These are phyloP conservation scores for Metschnikowia kofuensis DNA, from an alignment of 805 yeast genomes.

Conservation along the genomic window DNA sequence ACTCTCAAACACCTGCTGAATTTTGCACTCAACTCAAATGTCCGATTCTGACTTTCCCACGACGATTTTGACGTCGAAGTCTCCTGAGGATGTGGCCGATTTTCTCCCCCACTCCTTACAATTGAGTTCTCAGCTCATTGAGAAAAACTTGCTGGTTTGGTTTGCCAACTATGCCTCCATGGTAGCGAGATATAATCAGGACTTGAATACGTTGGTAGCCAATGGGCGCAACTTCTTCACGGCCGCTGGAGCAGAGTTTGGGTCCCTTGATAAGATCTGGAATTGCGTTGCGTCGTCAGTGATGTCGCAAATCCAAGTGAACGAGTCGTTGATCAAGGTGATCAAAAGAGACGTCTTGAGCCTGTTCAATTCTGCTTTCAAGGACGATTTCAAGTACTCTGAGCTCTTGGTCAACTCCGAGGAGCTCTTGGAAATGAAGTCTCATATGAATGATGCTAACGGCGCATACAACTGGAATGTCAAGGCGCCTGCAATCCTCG, in stretches of 20 bases:
- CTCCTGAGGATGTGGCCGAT: constrained; percentile 40
- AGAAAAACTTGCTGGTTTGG: constrained; percentile 33
- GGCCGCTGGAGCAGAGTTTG: constrained; percentile 26
- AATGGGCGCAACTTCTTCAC: constrained; percentile 23
- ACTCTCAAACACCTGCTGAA: not conserved
- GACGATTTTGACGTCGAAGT: constrained; percentile 38
- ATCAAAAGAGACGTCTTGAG: constrained; percentile 54
- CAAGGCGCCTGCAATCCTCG: constrained; percentile 74
- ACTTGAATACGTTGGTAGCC: constrained; percentile 20
- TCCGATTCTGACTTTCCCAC: constrained; percentile 26
- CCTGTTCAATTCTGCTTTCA: constrained; percentile 51
- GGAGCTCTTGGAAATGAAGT: constrained; percentile 39
- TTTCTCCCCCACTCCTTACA: constrained; percentile 36
- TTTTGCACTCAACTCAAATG: constrained; percentile 6
- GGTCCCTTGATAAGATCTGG: constrained; percentile 44
- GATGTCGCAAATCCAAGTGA: constrained; percentile 48
- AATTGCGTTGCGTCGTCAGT: constrained; percentile 47
- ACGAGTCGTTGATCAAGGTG: constrained; percentile 43
- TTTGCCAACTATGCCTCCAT: constrained; percentile 26
- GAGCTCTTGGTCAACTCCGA: constrained; percentile 51
- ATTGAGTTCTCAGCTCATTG: constrained; percentile 27
- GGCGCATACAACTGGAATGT: constrained; percentile 68
- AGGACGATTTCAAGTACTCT: constrained; percentile 52
- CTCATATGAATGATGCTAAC: constrained; percentile 22
- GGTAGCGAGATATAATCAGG: constrained; percentile 21